A percentile compares a stretch with the other conserved stretches of the same genome.
Conservation (phyloP, 176 grass and related monocot genomes). For the Phragmites australis region DNA sequence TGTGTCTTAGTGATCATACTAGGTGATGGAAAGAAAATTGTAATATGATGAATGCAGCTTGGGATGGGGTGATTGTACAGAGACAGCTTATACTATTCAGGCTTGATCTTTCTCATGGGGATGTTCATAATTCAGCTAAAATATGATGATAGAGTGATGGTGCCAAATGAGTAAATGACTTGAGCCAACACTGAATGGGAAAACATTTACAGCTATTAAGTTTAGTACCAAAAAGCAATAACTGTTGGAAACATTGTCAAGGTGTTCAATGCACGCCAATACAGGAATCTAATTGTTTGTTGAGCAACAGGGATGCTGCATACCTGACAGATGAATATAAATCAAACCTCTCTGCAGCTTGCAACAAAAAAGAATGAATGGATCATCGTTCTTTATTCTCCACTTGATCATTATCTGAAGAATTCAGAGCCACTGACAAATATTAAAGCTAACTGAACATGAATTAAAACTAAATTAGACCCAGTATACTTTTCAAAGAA, state of each 20-base stretch:
- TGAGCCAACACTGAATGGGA: neutral
- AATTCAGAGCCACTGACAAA: neutral
- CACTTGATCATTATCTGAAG: neutral
- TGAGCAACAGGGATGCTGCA: neutral
- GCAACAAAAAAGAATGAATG: constrained; percentile 8
- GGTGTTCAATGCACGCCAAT: neutral
- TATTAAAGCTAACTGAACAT: neutral
- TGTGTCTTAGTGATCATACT: neutral
- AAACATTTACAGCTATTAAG: neutral
- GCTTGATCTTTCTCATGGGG: constrained; percentile 2
- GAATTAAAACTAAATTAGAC: neutral
- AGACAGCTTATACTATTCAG: constrained; percentile 28
- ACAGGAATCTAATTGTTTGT: neutral
- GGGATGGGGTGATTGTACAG: constrained; percentile 18
- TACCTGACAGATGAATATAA: constrained; percentile 14
- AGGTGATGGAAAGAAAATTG: constrained; percentile 2
- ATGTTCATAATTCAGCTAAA: constrained; percentile 26
- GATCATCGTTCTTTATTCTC: neutral
- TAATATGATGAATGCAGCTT: constrained; percentile 11
- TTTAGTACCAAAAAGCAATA: neutral
- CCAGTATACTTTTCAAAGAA: neutral
- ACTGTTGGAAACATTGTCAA: neutral
- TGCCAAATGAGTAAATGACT: constrained; percentile 15
- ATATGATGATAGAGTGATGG: neutral
- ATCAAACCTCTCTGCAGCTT: neutral